A percentile compares a stretch with the other conserved stretches of the same genome.
phyloP scores from a whole-genome alignment of 2,329 filamentous ascomycete species.

The Aspergillus felis region DNA sequence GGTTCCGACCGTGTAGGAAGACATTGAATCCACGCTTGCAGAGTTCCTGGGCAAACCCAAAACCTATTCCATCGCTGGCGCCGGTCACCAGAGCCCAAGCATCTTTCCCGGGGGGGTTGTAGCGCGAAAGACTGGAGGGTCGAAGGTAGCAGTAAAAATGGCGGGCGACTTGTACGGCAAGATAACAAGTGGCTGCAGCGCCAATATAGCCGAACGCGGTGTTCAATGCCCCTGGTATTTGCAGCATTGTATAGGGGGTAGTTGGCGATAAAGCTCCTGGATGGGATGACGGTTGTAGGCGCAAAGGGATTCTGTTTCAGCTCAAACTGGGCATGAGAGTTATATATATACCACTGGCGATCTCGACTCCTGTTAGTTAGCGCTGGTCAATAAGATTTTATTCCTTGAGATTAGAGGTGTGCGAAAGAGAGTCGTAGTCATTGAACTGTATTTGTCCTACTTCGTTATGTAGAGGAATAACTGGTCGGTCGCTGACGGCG shows the following conservation, averaged over 20 bases:
- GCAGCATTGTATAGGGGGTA: background rate
- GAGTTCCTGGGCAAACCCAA: conserved; percentile 50
- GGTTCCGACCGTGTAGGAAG: conserved; percentile 55
- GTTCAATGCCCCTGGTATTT: background rate
- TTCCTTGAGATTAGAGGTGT: background rate
- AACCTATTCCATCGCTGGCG: conserved; percentile 54
- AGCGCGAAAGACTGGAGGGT: conserved; percentile 1
- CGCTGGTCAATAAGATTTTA: background rate
- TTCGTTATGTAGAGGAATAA: background rate
- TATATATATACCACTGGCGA: background rate
- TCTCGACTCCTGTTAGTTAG: background rate
- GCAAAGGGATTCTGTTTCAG: background rate
- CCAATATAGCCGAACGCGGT: background rate
- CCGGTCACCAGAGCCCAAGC: conserved; percentile 53
- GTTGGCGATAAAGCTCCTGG: background rate
- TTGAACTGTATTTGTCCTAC: background rate
- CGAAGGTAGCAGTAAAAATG: conserved; percentile 1
- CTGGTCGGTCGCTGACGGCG: background rate
- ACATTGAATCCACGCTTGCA: conserved; percentile 52
- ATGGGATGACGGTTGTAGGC: background rate
- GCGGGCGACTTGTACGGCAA: background rate
- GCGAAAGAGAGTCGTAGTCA: background rate
- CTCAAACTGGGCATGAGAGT: background rate
- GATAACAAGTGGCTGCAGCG: background rate
- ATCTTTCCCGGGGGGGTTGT: conserved; percentile 6